Conservation (phyloP, 148 eudicot genomes). For the Vaccinium corymbosum region DNA sequence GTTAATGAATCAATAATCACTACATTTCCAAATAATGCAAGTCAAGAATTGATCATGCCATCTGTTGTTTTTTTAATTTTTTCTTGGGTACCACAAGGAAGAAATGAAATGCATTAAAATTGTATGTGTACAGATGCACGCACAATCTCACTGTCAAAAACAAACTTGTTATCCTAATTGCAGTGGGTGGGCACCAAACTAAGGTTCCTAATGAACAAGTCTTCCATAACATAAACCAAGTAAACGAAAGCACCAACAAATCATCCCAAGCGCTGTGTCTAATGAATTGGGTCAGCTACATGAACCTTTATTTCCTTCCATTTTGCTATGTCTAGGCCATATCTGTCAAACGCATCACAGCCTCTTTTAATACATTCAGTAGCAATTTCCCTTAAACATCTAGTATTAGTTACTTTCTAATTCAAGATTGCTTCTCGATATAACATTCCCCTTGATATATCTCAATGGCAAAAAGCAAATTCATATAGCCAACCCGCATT, state of each 20-base stretch:
- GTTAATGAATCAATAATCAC: neutral
- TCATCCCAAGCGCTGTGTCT: neutral
- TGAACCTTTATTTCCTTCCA: neutral
- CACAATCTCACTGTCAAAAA: neutral
- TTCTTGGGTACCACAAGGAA: neutral
- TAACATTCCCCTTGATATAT: neutral
- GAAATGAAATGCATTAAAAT: neutral
- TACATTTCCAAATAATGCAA: neutral
- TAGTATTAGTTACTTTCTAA: neutral
- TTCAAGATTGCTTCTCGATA: too few relatives aligned
- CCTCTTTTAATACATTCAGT: neutral
- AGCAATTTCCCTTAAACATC: neutral
- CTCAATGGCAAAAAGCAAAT: too few relatives aligned
- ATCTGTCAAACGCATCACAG: neutral
- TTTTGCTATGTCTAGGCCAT: neutral
- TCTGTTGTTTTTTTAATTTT: neutral
- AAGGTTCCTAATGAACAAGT: neutral
- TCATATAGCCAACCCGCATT: too few relatives aligned
- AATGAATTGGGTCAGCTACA: neutral
- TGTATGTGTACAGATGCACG: neutral
- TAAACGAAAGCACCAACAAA: neutral
- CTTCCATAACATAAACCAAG: constrained; percentile 10
- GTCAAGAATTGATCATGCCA: neutral
- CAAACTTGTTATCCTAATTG: neutral
- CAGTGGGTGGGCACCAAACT: neutral